Conservation (phyloP, 202 grass and related monocot genomes). For the Setaria viridis region DNA sequence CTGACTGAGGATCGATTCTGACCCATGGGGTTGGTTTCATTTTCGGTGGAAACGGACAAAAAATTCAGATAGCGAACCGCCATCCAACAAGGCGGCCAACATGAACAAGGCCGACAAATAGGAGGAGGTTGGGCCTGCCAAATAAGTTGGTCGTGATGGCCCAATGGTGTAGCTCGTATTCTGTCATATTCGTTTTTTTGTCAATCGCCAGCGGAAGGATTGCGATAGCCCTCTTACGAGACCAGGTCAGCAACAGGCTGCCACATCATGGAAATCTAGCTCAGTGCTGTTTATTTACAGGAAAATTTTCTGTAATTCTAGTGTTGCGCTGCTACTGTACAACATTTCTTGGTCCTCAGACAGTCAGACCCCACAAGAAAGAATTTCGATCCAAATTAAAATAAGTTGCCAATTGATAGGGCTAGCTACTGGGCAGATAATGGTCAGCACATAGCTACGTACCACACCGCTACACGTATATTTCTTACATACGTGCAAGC, state of each 20-base stretch:
- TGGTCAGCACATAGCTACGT: background rate
- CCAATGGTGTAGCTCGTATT: background rate
- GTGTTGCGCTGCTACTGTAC: background rate
- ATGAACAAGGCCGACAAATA: background rate
- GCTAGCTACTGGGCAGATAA: background rate
- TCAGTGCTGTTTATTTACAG: background rate
- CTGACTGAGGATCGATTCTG: background rate
- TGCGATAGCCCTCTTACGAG: background rate
- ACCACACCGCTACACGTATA: background rate
- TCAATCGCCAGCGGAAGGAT: background rate
- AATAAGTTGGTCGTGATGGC: background rate
- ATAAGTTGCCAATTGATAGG: too few relatives aligned
- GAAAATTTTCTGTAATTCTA: background rate
- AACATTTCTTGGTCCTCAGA: background rate
- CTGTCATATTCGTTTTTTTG: background rate
- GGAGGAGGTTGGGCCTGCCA: background rate
- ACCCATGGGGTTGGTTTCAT: background rate
- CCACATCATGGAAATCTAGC: background rate
- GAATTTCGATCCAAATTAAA: background rate
- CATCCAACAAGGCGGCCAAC: background rate
- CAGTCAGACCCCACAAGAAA: background rate
- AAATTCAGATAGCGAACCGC: background rate
- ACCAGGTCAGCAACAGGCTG: background rate
- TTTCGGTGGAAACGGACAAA: background rate
- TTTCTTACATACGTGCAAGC: background rate